Evolutionary conservation across 1,284 basidiomycete species (phyloP), one percentile per base, ranked within the genome.

Genomic region (Volvariella volvacea): DNA sequence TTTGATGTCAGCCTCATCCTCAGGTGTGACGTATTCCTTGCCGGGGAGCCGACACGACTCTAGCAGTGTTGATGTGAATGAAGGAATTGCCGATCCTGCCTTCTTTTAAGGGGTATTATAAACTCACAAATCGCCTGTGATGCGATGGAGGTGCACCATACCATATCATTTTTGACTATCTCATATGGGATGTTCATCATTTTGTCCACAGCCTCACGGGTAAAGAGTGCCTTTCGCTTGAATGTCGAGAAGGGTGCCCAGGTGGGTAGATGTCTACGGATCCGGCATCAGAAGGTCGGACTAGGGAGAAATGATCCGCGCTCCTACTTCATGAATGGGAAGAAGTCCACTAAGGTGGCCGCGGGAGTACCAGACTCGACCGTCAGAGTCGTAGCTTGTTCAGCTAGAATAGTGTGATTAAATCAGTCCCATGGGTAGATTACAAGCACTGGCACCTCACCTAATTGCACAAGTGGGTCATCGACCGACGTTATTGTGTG

Each of bases 211-310:
- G 68, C 59, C 51, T 62, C 55, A 47, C 66, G 58, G 54, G 71
- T 64, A 50, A 67, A 59, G 15, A 64, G 52, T 10, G 77, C 76
- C 14, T 69, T 65, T 10, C 68, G 64, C 50, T 78, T 78, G 60
- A 80, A 79, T n/a, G 65, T 65, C 1, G 71, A 65, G 38, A 76
- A 74, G 14, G 78, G 78, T 31, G 73, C 66, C 77, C 77, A 81
- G 12, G 64, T 62, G 6, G 78, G 78, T 31, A 78, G 61, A 49
- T 74, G 60, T 51, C 68, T 73, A 36, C 47, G 52, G 41, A 41
- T 42, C 25, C 9, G 25, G 31, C 19, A 31, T 22, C 19, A 17
- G 34, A 36, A 36, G 34, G 8, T 6, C 34, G 7, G 37, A 21
- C 3, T 36, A 34, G 36, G 45, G 16, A 17, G 37, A 19, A 15